Base-by-base conservation (phyloP, 2,329 filamentous ascomycete species). In the Aspergillus neotritici region DNA sequence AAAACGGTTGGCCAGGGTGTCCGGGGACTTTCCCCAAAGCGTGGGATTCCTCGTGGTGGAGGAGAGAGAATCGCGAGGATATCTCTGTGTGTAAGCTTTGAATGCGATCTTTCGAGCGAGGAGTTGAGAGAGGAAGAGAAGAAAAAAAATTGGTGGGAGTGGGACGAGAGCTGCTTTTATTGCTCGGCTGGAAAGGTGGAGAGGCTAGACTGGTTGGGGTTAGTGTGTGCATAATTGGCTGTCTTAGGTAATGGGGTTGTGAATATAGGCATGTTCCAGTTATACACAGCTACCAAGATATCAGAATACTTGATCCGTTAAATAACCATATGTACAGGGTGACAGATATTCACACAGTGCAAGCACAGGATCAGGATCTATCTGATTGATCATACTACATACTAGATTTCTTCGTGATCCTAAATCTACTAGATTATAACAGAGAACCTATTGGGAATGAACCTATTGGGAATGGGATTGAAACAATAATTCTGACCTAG, bases 11-110 rank as follows among this genome's bases (percentile, higher is more conserved):
- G 68, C 73, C 77, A 77, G 78, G 73, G 52, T 83, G 90, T 96
- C 91, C 91, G 91, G 91, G 91, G 91, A 97, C 91, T 97, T 97
- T 97, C 91, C 91, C 91, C 89, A 93, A 96, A 96, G 90, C 90
- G 65, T 58, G 52, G 60, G 63, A 37, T 39, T 40, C 34, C 15
- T 25, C 60, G 59, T 59, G 50, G 53, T 56, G 54, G 65, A 61
- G 58, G 62, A 60, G 60, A 45, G 67, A 58, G 60, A 63, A 63
- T 79, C 28, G 33, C 31, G 39, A 41, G 49, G 37, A 48, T 54
- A n/a, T 86, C 87, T 86, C 87, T 84, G 87, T 94, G 74, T 84
- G 87, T 89, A 73, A 88, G 90, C 91, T 96, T 95, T 85, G 89
- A 94, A 83, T 85, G 90, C 91, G 91, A 96, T 95, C 88, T 88